Evolutionary conservation across 192 early-diverging fungal genomes (phyloP).

Genomic region (Funneliformis geosporum): DNA sequence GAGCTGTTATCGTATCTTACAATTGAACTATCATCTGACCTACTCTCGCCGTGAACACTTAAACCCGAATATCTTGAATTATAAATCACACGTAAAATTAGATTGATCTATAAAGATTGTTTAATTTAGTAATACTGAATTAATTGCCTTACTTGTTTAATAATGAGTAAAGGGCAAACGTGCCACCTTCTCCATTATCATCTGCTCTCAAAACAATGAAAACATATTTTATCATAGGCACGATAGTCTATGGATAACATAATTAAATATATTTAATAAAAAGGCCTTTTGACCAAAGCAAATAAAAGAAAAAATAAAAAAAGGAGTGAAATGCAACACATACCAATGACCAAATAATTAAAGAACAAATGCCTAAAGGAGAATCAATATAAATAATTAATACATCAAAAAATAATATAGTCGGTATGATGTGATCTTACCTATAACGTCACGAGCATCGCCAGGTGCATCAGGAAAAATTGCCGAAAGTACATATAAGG

Average conservation of each 20-base stretch:
- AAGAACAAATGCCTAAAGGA: neutral
- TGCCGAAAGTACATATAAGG: slow-evolving; percentile 52
- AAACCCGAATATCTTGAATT: slow-evolving; percentile 8
- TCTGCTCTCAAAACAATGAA: slow-evolving; percentile 46
- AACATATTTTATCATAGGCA: slow-evolving; percentile 16
- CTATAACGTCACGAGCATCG: neutral
- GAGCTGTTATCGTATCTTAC: neutral
- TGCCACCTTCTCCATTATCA: slow-evolving; percentile 63
- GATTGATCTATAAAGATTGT: neutral
- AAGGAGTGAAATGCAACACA: neutral
- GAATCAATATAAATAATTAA: neutral
- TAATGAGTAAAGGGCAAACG: slow-evolving; percentile 55
- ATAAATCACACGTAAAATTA: neutral
- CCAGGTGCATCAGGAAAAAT: slow-evolving; percentile 37
- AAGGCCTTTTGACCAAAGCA: no score
- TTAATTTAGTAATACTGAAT: neutral
- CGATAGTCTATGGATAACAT: slow-evolving; percentile 40
- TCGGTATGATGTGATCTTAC: neutral
- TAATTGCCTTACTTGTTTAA: slow-evolving; percentile 37
- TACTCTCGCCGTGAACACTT: neutral
- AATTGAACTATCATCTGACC: slow-evolving; percentile 1
- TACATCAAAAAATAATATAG: neutral
- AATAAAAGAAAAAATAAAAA: neutral
- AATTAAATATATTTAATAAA: neutral
- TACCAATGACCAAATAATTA: slow-evolving; percentile 23